A percentile compares a stretch with the other conserved stretches of the same genome.
phyloP scores from a whole-genome alignment of 164 flowering plant species.

The Litsea cubeba region DNA sequence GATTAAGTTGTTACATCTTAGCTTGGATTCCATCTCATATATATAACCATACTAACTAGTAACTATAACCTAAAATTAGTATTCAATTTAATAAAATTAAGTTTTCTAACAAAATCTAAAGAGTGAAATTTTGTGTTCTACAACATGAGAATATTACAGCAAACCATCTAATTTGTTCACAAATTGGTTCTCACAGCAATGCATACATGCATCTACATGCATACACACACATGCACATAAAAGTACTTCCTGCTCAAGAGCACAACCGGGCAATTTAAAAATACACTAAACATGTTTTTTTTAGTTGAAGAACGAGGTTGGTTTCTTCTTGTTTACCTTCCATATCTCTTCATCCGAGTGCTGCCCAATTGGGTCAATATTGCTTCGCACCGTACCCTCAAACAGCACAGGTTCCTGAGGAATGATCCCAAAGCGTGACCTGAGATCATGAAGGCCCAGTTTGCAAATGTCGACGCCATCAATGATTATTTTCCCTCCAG shows the following conservation, averaged over 20 bases:
- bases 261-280: neutral
- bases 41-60: neutral
- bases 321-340: slow-evolving; percentile 49
- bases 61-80: neutral
- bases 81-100: no score
- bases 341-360: slow-evolving; percentile 90
- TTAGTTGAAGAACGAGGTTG: no score
- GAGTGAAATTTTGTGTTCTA: no score
- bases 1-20: neutral
- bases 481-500: slow-evolving; percentile 70
- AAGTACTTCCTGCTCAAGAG: neutral
- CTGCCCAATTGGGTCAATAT: slow-evolving; percentile 71
- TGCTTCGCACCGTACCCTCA: slow-evolving; percentile 91
- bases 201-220: neutral
- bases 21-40: neutral
- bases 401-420: slow-evolving; percentile 98
- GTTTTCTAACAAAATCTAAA: no score
- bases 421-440: slow-evolving; percentile 91
- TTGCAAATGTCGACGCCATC: slow-evolving; percentile 67
- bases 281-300: neutral
- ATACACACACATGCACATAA: neutral
- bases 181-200: neutral
- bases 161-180: neutral
- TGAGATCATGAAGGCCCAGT: slow-evolving; percentile 85
- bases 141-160: no score